These are phyloP conservation scores for Xanthoparmelia taractica DNA, from an alignment of 495 filamentous ascomycete species.

Conservation along the genomic window DNA sequence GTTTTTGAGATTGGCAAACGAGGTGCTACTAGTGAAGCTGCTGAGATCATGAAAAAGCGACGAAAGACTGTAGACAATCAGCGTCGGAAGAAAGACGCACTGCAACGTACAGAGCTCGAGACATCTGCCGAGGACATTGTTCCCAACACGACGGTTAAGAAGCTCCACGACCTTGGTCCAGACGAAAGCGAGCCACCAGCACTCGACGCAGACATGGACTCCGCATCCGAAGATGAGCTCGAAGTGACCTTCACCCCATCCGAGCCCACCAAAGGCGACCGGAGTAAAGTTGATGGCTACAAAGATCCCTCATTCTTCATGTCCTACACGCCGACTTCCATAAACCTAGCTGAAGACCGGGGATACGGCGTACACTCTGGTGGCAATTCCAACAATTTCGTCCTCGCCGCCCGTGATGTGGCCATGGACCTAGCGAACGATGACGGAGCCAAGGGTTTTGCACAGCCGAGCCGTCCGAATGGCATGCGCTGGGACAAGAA, in stretches of 20 bases:
- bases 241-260: constrained; percentile 73
- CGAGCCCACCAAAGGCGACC: constrained; percentile 24
- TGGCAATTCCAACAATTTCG: constrained; percentile 50
- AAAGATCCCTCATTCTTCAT: constrained; percentile 89
- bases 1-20: constrained; percentile 85
- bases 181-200: constrained; percentile 30
- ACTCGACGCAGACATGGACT: constrained; percentile 48
- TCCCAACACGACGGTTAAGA: constrained; percentile 24
- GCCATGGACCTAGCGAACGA: constrained; percentile 87
- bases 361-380: constrained; percentile 86
- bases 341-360: constrained; percentile 73
- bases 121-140: not conserved
- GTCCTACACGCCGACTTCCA: constrained; percentile 75
- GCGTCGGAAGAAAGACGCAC: constrained; percentile 35
- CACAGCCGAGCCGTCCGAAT: constrained; percentile 55
- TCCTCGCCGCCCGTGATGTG: constrained; percentile 68
- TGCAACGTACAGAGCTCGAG: constrained; percentile 18
- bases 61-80: constrained; percentile 43
- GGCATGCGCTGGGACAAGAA: constrained; percentile 96
- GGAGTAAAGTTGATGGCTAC: constrained; percentile 45
- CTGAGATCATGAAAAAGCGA: constrained; percentile 68
- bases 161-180: constrained; percentile 22
- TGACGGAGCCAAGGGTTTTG: constrained; percentile 70
- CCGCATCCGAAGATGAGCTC: constrained; percentile 66
- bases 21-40: constrained; percentile 52